Evolutionary conservation across 163 green algal genomes (phyloP), one percentile per base, ranked within the genome.

Genomic region (Smithsoniella earleae): DNA sequence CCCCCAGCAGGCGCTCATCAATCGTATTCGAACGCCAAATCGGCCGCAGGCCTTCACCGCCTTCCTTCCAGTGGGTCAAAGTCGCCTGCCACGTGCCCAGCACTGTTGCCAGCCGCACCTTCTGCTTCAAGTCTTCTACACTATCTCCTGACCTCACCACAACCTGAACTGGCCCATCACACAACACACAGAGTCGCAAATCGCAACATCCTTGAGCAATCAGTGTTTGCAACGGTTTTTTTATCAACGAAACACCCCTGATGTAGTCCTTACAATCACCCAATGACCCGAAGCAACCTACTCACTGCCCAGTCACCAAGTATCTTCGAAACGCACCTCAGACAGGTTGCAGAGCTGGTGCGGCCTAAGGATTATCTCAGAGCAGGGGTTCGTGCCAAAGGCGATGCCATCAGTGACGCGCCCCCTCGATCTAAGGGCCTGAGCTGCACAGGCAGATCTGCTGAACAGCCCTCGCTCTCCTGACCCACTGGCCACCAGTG

Each of bases 281-380:
- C n/a, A n/a, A n/a, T n/a, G n/a, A n/a, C n/a, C n/a, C n/a, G n/a
- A n/a, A n/a, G n/a, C n/a, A n/a, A n/a, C n/a, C n/a, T n/a, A n/a
- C n/a, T n/a, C n/a, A n/a, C n/a, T n/a, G n/a, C n/a, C n/a, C 40
- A 49, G 40, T 10, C 40, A 49, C 40, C 40, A 49, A 49, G n/a
- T n/a, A n/a, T n/a, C n/a, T n/a, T n/a, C n/a, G n/a, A 49, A 49
- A 13, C 58, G 5, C 58, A 69, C 79, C 77, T 84, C 79, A 0
- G 79, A 82, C 4, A 83, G 76, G 74, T 83, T 83, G 76, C 79
- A 83, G 62, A 83, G 80, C 76, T 83, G 79, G 62, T 82, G 77
- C 22, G 79, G 79, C n/a, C 79, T 75, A 58, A 83, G 77, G 31
- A 83, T 80, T 66, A 83, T 83, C 74, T 83, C 79, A 34, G 74